Conservation (phyloP, 352 stramenopile species). For the Phytophthora megakarya region DNA sequence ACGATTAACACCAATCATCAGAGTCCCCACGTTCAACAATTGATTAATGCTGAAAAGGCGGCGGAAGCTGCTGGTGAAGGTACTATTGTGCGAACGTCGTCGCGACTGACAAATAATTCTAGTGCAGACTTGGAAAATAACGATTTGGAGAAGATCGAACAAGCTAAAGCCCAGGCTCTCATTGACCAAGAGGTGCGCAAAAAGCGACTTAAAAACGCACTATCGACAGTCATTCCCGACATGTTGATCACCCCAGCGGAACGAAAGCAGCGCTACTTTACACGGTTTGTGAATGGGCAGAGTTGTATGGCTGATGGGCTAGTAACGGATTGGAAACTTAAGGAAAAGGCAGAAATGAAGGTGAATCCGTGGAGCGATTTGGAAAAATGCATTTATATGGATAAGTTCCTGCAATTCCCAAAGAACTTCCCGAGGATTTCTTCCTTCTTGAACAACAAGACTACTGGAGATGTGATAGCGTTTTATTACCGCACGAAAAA, state of each 20-base stretch:
- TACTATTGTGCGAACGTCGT: constrained; percentile 73
- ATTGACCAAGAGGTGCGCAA: constrained; percentile 84
- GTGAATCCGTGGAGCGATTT: constrained; percentile 98
- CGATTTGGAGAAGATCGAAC: constrained; percentile 84
- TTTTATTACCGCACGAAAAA: constrained; percentile 99
- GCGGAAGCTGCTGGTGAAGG: constrained; percentile 31
- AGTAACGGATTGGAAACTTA: constrained; percentile 61
- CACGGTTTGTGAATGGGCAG: constrained; percentile 57
- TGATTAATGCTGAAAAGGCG: constrained; percentile 44
- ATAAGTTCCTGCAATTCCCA: constrained; percentile 98
- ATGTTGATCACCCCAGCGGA: constrained; percentile 78
- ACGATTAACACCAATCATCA: constrained; percentile 48
- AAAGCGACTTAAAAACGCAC: constrained; percentile 82
- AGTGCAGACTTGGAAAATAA: constrained; percentile 72
- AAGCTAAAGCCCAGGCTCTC: constrained; percentile 72
- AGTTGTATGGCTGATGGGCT: constrained; percentile 71
- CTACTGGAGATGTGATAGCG: constrained; percentile 95
- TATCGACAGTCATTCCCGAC: constrained; percentile 83
- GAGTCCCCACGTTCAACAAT: constrained; percentile 44
- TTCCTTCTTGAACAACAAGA: constrained; percentile 94
- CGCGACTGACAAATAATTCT: constrained; percentile 87
- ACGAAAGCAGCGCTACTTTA: constrained; percentile 56
- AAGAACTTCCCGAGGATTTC: constrained; percentile 99
- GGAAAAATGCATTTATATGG: constrained; percentile 99
- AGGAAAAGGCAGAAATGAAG: constrained; percentile 72